Percentiles rank a stretch among this genome's conserved stretches.
Evolutionary conservation across 2,329 filamentous ascomycete species (phyloP).

Genomic region (Claviceps africana): DNA sequence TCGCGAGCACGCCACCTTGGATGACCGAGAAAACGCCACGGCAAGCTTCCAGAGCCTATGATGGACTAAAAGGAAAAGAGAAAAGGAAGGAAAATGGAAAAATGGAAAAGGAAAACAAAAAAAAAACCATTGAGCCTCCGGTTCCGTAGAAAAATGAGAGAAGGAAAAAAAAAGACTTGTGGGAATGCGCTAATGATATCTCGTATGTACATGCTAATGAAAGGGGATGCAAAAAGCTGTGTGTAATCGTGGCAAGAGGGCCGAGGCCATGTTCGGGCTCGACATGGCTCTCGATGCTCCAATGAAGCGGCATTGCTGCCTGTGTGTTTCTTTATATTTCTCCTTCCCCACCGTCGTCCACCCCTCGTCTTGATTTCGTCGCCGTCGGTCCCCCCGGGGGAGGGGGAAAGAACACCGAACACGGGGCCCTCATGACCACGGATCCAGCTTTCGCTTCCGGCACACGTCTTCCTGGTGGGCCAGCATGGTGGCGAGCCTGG

Average conservation of each 20-base stretch:
- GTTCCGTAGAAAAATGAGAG: background rate
- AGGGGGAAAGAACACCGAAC: too few species aligned
- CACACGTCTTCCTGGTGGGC: constrained; percentile 30
- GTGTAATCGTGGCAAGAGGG: background rate
- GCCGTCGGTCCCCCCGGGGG: too few species aligned
- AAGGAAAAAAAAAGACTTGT: background rate
- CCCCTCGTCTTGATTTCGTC: too few species aligned
- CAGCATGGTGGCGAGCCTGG: constrained; percentile 21
- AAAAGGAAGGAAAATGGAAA: background rate
- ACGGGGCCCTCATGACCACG: constrained; percentile 12
- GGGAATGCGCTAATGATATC: constrained; percentile 4
- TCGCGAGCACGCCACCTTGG: too few species aligned
- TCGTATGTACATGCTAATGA: constrained; percentile 2
- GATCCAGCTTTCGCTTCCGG: constrained; percentile 30
- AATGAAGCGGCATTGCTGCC: constrained; percentile 2
- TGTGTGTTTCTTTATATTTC: background rate
- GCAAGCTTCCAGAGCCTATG: background rate
- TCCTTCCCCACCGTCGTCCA: background rate
- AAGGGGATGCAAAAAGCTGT: background rate
- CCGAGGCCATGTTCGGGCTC: too few species aligned
- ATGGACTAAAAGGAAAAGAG: background rate
- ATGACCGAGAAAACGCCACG: background rate
- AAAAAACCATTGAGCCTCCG: background rate
- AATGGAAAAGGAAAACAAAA: too few species aligned
- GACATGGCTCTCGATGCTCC: background rate